Percentiles rank a stretch among this genome's conserved stretches.
Evolutionary conservation across 345 rosid species (phyloP).

Genomic region (Schrenkiella parvula): DNA sequence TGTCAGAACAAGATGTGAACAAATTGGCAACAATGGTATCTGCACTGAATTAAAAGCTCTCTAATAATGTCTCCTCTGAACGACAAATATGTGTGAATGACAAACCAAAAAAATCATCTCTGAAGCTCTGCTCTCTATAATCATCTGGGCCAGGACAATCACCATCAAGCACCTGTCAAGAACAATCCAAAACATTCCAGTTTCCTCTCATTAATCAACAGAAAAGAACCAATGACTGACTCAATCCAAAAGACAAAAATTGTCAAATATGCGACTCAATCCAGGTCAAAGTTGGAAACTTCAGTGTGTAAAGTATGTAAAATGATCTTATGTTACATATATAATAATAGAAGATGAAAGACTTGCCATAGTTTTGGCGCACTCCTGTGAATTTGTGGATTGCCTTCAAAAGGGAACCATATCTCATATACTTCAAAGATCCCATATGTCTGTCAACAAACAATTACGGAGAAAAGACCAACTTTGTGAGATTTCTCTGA

Average conservation of each 20-base stretch:
- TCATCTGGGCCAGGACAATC: background rate
- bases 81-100: background rate
- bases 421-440: conserved; percentile 56
- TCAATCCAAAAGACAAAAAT: background rate
- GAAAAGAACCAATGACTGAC: background rate
- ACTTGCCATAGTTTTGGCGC: conserved; percentile 76
- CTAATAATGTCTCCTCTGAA: background rate
- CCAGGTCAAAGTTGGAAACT: background rate
- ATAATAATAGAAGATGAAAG: background rate
- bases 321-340: background rate
- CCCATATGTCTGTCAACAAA: conserved; percentile 71
- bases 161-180: conserved; percentile 25
- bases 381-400: conserved; percentile 72
- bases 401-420: conserved; percentile 68
- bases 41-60: background rate
- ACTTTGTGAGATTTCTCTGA: background rate
- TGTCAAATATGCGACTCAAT: background rate
- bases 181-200: background rate
- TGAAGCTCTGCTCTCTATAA: conserved; percentile 10
- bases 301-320: background rate
- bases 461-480: conserved; percentile 14
- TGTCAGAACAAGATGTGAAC: conserved; percentile 2
- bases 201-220: background rate
- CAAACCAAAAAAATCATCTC: conserved; percentile 7
- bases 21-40: background rate